Conservation (phyloP, 2,329 filamentous ascomycete species). For the Calonectria hongkongensis region DNA sequence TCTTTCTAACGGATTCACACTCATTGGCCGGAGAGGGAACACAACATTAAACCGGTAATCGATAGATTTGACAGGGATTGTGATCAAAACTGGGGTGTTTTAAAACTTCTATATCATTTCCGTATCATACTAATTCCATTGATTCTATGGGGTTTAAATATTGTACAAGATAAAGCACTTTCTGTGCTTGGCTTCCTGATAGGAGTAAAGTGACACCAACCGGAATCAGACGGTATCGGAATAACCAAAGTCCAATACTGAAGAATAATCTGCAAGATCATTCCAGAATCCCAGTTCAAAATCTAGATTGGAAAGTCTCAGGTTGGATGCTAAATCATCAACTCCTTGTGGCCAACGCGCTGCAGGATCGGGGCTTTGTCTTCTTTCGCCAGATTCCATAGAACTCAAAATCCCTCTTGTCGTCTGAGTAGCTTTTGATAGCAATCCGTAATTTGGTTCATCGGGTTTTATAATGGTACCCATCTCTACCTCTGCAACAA, state of each 20-base stretch:
- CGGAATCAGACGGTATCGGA: neutral
- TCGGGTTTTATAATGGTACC: constrained; percentile 36
- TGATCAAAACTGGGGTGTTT: no score
- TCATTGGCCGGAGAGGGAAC: no score
- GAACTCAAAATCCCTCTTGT: constrained; percentile 13
- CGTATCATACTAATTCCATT: no score
- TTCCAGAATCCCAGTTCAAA: neutral
- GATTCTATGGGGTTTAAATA: no score
- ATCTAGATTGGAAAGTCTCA: neutral
- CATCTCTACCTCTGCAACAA: constrained; percentile 37
- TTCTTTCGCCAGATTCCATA: neutral
- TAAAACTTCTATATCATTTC: no score
- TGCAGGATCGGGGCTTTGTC: neutral
- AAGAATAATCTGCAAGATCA: neutral
- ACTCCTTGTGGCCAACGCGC: neutral
- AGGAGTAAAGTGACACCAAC: neutral
- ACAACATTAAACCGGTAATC: no score
- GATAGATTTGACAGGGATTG: no score
- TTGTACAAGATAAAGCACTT: no score
- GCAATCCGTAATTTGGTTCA: constrained; percentile 39
- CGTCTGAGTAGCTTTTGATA: constrained; percentile 36
- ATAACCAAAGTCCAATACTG: neutral
- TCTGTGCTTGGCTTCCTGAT: no score
- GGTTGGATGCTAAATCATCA: neutral
- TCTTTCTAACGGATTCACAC: no score